Base-by-base conservation (phyloP, 192 early-diverging fungal species). In the Entomortierella beljakovae region DNA sequence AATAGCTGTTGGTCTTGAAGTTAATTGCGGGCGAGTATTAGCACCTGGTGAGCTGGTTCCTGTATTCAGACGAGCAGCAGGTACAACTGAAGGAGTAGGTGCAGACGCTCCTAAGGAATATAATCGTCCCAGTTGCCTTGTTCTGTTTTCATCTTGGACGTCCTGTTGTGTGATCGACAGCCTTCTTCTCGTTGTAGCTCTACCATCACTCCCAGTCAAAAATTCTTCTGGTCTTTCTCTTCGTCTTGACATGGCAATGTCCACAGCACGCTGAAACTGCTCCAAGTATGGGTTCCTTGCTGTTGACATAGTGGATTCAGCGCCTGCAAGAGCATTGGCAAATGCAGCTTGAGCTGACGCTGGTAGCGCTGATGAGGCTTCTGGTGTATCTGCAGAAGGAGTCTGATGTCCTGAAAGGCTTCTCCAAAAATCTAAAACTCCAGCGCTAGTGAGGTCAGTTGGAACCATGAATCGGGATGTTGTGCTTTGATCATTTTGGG, bases 191-290 rank as follows among this genome's bases (percentile, higher is more conserved):
- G 71, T 33, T 13, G 63, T 28, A 31, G 31, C 33, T 55, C 71
- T 51, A 23, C 50, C 71, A 2, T 64, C 50, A 18, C 7, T 54
- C 0, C 57, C 64, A 9, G 25, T 31, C 35, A 40, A 29, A 48
- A 74, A 61, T n/a, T 74, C 71, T 4, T 74, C 71, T 1, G 71
- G 71, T 61, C 71, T 43, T 35, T 74, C 71, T 35, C 71, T 50
- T 22, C 71, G 34, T n/a, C 71, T 56, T 4, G 64, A 74, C n/a
- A n/a, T n/a, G n/a, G n/a, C n/a, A n/a, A n/a, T n/a, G n/a, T n/a
- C n/a, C n/a, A n/a, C n/a, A n/a, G n/a, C n/a, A n/a, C n/a, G n/a
- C n/a, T n/a, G n/a, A n/a, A n/a, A n/a, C n/a, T n/a, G n/a, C n/a
- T n/a, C n/a, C n/a, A n/a, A n/a, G n/a, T n/a, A n/a, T n/a, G n/a